These are phyloP conservation scores for Yamadazyma philogaea DNA, from an alignment of 805 yeast species.

Conservation along the genomic window DNA sequence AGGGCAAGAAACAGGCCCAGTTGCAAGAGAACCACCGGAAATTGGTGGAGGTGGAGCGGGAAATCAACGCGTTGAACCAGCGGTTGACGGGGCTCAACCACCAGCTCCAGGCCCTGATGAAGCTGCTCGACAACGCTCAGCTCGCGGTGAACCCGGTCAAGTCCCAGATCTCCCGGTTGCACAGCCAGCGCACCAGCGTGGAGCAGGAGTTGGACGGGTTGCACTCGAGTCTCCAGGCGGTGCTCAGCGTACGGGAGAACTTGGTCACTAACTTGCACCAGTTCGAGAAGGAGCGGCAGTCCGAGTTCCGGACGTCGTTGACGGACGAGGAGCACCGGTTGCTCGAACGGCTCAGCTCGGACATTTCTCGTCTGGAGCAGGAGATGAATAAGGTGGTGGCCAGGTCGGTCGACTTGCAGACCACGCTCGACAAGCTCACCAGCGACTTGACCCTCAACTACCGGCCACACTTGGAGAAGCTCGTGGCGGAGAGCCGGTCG, in stretches of 20 bases:
- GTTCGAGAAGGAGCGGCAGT: conserved; percentile 46
- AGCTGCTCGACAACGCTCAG: conserved; percentile 43
- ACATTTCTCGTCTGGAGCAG: conserved; percentile 38
- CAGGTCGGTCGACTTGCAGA: conserved; percentile 43
- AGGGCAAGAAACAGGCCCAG: conserved; percentile 51
- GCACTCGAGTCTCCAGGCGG: conserved; percentile 32
- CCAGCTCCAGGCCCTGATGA: conserved; percentile 32
- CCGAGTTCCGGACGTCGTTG: conserved; percentile 54
- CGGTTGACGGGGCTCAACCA: conserved; percentile 51
- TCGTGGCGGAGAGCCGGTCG: conserved; percentile 12
- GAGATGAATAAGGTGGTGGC: conserved; percentile 40
- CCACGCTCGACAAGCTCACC: conserved; percentile 44
- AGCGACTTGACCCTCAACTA: conserved; percentile 60
- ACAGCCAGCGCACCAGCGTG: conserved; percentile 38
- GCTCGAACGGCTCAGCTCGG: conserved; percentile 31
- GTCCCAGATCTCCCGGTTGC: conserved; percentile 39
- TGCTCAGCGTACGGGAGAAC: conserved; percentile 30
- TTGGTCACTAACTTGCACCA: conserved; percentile 39
- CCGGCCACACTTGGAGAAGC: conserved; percentile 42
- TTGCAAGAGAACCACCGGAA: conserved; percentile 36
- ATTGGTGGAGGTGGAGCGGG: conserved; percentile 28
- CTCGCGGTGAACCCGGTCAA: conserved; percentile 43
- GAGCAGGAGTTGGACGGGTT: conserved; percentile 43
- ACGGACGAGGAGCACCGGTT: conserved; percentile 46
- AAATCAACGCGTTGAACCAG: conserved; percentile 46